These are phyloP conservation scores for Peronospora belbahrii DNA, from an alignment of 352 stramenopile species.

Conservation along the genomic window DNA sequence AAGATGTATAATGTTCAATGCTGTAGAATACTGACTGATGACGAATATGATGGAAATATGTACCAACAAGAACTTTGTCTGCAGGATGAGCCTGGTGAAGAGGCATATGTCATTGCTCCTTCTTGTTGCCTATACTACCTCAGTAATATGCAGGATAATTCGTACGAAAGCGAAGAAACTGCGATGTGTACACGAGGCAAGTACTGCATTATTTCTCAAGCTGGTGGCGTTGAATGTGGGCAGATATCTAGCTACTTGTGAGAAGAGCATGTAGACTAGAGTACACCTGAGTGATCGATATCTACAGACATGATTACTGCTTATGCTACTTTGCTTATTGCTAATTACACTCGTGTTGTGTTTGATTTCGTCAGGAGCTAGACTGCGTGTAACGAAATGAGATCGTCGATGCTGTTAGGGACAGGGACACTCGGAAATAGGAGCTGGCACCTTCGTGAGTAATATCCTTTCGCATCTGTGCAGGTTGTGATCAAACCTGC, in stretches of 20 bases:
- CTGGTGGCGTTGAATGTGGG: slow-evolving; percentile 26
- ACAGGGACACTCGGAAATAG: neutral
- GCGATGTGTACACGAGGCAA: slow-evolving; percentile 19
- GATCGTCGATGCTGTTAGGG: slow-evolving; percentile 14
- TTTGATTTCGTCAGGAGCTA: slow-evolving; percentile 1
- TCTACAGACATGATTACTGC: too few relatives aligned
- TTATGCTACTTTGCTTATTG: slow-evolving; percentile 32
- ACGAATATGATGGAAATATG: slow-evolving; percentile 31
- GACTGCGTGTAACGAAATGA: slow-evolving; percentile 30
- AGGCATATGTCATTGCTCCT: slow-evolving; percentile 29
- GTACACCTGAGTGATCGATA: too few relatives aligned
- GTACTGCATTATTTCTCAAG: slow-evolving; percentile 39
- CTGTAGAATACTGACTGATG: slow-evolving; percentile 25
- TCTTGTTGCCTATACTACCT: slow-evolving; percentile 36
- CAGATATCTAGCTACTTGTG: slow-evolving; percentile 37
- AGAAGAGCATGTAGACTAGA: neutral
- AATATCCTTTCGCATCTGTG: slow-evolving; percentile 6
- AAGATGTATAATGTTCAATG: slow-evolving; percentile 32
- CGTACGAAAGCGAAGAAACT: slow-evolving; percentile 19
- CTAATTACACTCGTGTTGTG: slow-evolving; percentile 33
- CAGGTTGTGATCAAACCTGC: neutral
- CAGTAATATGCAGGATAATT: slow-evolving; percentile 24
- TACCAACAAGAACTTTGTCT: slow-evolving; percentile 35
- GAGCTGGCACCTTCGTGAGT: neutral
- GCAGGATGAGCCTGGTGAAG: slow-evolving; percentile 37